These are phyloP conservation scores for Barbarea vulgaris DNA, from an alignment of 345 rosid species.

Conservation along the genomic window DNA sequence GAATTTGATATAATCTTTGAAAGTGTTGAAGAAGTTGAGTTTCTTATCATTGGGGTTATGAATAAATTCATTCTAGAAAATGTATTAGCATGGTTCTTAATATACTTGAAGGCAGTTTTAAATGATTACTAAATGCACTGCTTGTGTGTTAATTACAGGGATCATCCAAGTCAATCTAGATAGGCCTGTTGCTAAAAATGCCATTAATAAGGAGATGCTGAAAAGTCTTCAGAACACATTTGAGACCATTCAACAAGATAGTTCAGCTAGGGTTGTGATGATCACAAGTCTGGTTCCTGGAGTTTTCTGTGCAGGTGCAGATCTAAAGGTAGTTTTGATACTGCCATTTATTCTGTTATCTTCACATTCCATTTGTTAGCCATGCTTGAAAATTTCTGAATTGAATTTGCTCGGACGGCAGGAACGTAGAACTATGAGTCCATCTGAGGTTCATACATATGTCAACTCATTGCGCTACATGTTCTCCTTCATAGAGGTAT, in stretches of 20 bases:
- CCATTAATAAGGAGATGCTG: slow-evolving; percentile 76
- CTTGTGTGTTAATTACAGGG: slow-evolving; percentile 49
- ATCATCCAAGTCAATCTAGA: slow-evolving; percentile 77
- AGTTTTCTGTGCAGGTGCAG: slow-evolving; percentile 93
- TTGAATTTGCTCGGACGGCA: slow-evolving; percentile 45
- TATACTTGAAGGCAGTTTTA: background rate
- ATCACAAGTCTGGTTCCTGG: slow-evolving; percentile 74
- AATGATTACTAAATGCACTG: background rate
- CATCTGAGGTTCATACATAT: slow-evolving; percentile 68
- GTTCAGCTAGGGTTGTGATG: slow-evolving; percentile 68
- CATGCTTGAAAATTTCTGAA: slow-evolving; percentile 16
- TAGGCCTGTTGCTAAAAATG: slow-evolving; percentile 70
- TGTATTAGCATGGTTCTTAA: background rate
- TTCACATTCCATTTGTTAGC: background rate
- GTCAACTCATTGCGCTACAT: slow-evolving; percentile 77
- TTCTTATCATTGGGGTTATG: background rate
- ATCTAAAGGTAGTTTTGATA: slow-evolving; percentile 62
- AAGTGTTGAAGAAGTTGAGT: background rate
- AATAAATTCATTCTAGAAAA: background rate
- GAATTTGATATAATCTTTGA: background rate
- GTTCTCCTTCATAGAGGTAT: slow-evolving; percentile 79
- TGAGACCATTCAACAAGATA: slow-evolving; percentile 58
- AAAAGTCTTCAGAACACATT: slow-evolving; percentile 63
- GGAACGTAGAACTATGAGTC: slow-evolving; percentile 83
- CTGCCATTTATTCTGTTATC: background rate